Evolutionary conservation across 768 basidiomycete species (phyloP).

Genomic region (Filobasidium floriforme): DNA sequence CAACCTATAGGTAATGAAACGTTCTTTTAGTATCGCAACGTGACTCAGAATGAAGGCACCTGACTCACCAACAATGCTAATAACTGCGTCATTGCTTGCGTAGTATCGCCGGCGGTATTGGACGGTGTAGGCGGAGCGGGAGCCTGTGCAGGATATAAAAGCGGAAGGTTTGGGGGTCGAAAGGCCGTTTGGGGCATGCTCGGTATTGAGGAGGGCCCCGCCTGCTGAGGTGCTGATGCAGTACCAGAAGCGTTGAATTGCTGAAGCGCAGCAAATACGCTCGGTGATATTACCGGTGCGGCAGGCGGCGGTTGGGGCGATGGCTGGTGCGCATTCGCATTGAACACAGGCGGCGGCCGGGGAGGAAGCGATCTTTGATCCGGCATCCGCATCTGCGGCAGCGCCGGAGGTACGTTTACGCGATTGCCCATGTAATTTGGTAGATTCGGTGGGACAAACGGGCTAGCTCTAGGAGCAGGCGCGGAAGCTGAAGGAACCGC

Average conservation of each 20-base stretch:
- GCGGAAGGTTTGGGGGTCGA: background rate
- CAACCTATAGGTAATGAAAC: background rate
- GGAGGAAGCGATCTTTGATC: too few species aligned
- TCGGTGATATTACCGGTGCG: too few species aligned
- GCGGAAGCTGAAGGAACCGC: background rate
- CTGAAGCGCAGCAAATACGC: too few species aligned
- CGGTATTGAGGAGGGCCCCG: too few species aligned
- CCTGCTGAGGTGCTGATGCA: too few species aligned
- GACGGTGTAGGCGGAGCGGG: background rate
- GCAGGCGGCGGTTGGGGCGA: too few species aligned
- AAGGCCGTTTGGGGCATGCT: background rate
- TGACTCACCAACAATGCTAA: constrained; percentile 30
- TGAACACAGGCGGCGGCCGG: too few species aligned
- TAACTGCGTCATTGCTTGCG: constrained; percentile 24
- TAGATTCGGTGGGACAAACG: background rate
- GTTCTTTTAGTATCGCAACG: background rate
- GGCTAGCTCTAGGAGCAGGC: background rate
- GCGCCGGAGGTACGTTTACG: too few species aligned
- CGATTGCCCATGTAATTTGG: background rate
- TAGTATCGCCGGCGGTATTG: constrained; percentile 1
- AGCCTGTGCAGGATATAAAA: background rate
- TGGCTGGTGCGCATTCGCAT: too few species aligned
- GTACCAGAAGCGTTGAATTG: too few species aligned
- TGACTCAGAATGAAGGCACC: too few species aligned
- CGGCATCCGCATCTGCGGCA: too few species aligned